phyloP scores from a whole-genome alignment of 768 basidiomycete species.

The Hemileccinum rubropunctum region DNA sequence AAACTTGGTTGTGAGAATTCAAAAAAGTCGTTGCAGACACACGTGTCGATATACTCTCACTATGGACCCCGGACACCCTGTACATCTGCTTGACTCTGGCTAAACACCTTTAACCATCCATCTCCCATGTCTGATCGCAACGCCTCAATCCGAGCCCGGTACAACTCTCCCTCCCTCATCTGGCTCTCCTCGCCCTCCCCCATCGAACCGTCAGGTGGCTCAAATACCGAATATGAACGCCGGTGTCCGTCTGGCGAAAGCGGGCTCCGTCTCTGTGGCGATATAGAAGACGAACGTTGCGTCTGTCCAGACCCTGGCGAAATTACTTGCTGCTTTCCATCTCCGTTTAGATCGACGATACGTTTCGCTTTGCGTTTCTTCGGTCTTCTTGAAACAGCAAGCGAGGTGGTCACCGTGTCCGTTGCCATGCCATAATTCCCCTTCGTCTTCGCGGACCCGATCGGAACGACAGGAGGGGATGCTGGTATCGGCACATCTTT shows the following conservation, averaged over 20 bases:
- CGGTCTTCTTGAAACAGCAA: slow-evolving; percentile 41
- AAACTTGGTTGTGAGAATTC: slow-evolving; percentile 23
- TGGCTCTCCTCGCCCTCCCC: slow-evolving; percentile 20
- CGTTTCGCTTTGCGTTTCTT: slow-evolving; percentile 67
- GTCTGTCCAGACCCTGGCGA: slow-evolving; percentile 1
- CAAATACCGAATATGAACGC: slow-evolving; percentile 46
- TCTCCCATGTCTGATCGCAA: slow-evolving; percentile 88
- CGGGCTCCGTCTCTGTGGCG: slow-evolving; percentile 19
- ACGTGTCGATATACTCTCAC: slow-evolving; percentile 14
- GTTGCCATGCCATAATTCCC: slow-evolving; percentile 15
- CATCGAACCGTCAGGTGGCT: slow-evolving; percentile 36
- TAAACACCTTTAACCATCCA: slow-evolving; percentile 83
- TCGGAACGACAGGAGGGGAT: slow-evolving; percentile 61
- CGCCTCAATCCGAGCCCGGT: slow-evolving; percentile 75
- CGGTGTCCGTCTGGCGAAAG: slow-evolving; percentile 14
- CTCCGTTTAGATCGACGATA: slow-evolving; percentile 74
- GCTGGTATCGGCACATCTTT: slow-evolving; percentile 47
- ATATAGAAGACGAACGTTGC: slow-evolving; percentile 12
- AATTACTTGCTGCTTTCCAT: slow-evolving; percentile 20
- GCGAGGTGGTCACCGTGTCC: slow-evolving; percentile 35
- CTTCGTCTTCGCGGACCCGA: slow-evolving; percentile 37
- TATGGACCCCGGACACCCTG: slow-evolving; percentile 32
- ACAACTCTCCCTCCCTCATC: slow-evolving; percentile 61
- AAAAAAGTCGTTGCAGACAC: slow-evolving; percentile 13
- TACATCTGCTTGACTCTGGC: slow-evolving; percentile 49